Percentiles rank a stretch among this genome's conserved stretches.
These are phyloP conservation scores for Umbilicus rupestris DNA, from an alignment of 164 flowering plant species.

Conservation along the genomic window DNA sequence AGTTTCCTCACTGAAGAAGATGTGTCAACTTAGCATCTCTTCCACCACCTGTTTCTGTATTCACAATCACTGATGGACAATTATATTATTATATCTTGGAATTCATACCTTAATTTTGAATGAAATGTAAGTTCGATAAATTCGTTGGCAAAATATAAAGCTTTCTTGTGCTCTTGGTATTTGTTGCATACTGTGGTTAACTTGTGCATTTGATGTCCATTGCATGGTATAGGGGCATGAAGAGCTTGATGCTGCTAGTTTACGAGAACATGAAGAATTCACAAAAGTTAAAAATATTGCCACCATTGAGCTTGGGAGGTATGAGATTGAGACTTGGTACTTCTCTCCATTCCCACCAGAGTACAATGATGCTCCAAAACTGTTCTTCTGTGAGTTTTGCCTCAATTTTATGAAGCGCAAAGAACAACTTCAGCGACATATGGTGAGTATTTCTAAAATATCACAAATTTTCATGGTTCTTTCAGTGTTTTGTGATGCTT, in stretches of 20 bases:
- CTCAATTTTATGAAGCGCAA: conserved; percentile 98
- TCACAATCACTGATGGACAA: too few species aligned
- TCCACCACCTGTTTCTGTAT: too few species aligned
- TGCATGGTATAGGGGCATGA: conserved; percentile 70
- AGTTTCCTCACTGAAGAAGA: too few species aligned
- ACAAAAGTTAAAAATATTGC: conserved; percentile 97
- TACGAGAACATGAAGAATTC: conserved; percentile 96
- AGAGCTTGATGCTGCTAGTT: conserved; percentile 98
- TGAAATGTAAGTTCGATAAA: too few species aligned
- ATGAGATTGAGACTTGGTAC: conserved; percentile 98
- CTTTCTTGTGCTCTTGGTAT: not conserved
- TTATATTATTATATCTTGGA: too few species aligned
- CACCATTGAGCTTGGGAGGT: conserved; percentile 94
- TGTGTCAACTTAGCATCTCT: not conserved
- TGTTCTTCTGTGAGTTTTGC: conserved; percentile 94
- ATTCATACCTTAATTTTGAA: too few species aligned
- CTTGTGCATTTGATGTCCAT: not conserved
- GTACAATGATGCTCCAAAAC: conserved; percentile 74
- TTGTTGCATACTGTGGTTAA: not conserved
- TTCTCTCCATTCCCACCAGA: conserved; percentile 98
- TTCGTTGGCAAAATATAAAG: not conserved
- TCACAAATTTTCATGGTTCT: not conserved
- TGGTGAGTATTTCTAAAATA: conserved; percentile 46
- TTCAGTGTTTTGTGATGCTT: not conserved
- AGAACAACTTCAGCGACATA: conserved; percentile 97